Conservation (phyloP, 2,329 filamentous ascomycete genomes). For the Alternaria atra region DNA sequence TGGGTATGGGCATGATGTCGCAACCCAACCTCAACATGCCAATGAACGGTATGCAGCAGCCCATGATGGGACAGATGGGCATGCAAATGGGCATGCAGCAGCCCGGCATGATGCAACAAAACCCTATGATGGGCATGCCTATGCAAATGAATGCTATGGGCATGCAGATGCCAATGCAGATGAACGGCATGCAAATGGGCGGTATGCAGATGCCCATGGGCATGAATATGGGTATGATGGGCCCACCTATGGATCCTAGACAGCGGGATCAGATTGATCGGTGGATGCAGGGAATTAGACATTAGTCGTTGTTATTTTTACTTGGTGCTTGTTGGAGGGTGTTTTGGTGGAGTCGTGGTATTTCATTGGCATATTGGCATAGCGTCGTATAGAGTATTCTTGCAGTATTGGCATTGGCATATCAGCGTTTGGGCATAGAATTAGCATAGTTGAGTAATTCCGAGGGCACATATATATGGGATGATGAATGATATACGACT, state of each 20-base stretch:
- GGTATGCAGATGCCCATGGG: conserved; percentile 24
- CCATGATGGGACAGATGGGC: conserved; percentile 11
- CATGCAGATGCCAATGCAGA: conserved; percentile 13
- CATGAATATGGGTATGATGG: conserved; percentile 35
- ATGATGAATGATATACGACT: background rate
- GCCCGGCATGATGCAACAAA: conserved; percentile 5
- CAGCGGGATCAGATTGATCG: conserved; percentile 67
- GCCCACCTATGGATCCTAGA: conserved; percentile 54
- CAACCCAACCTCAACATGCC: conserved; percentile 9
- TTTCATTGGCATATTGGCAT: background rate
- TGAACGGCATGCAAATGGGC: background rate
- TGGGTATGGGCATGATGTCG: conserved; percentile 33
- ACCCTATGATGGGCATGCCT: conserved; percentile 15
- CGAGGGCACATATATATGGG: background rate
- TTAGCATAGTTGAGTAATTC: background rate
- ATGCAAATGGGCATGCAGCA: conserved; percentile 14
- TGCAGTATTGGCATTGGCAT: background rate
- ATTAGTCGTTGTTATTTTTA: conserved; percentile 14
- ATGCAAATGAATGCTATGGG: conserved; percentile 20
- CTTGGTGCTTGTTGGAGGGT: background rate
- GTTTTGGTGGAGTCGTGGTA: background rate
- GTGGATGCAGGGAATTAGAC: conserved; percentile 61
- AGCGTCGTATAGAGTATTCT: background rate
- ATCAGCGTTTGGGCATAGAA: background rate
- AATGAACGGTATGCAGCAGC: conserved; percentile 12